Evolutionary conservation across 495 filamentous ascomycete species (phyloP), one percentile per base, ranked within the genome.

Genomic region (Venustampulla echinocandica): DNA sequence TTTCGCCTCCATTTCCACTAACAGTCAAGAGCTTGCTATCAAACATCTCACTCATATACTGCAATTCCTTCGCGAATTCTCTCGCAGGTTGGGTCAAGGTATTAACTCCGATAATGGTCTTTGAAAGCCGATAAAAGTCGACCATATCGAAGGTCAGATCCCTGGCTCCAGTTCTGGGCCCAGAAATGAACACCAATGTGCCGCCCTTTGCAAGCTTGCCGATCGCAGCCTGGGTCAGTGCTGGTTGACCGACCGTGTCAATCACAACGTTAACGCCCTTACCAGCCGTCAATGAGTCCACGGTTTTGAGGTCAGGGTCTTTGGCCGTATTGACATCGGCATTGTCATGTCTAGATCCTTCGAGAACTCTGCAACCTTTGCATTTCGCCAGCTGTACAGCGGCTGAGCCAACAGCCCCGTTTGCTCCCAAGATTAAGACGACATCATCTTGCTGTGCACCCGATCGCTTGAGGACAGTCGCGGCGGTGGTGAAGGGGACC

Each of bases 401-500:
- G 10, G 62, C 64, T 14, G 38, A 54, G 1, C 63, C 65, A 15
- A 68, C 54, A 17, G 53, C 58, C 1, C 65, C 65, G 43, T 59
- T 68, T 5, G 59, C 59, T 15, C 65, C 65, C 10, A 64, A 46
- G n/a, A 68, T 62, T 22, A 68, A 24, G 15, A 68, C 57, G 3
- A 49, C 54, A 24, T 68, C 65, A 1, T 53, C 57, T n/a, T 44
- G 25, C 20, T 51, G 34, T 27, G 53, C 51, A 4, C 57, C 47
- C 17, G 62, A 58, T 24, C 56, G 53, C 24, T 47, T 40, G 19
- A 65, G 40, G 7, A 56, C 60, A 2, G 57, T 43, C 15, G 46
- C 17, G 13, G 65, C 65, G 38, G 64, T 65, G 17, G 64, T 64
- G 25, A 59, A 66, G 11, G 64, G 61, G 24, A 60, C 55, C 6